phyloP scores from a whole-genome alignment of 2,329 filamentous ascomycete genomes.

The Apiospora rasikravindrae region DNA sequence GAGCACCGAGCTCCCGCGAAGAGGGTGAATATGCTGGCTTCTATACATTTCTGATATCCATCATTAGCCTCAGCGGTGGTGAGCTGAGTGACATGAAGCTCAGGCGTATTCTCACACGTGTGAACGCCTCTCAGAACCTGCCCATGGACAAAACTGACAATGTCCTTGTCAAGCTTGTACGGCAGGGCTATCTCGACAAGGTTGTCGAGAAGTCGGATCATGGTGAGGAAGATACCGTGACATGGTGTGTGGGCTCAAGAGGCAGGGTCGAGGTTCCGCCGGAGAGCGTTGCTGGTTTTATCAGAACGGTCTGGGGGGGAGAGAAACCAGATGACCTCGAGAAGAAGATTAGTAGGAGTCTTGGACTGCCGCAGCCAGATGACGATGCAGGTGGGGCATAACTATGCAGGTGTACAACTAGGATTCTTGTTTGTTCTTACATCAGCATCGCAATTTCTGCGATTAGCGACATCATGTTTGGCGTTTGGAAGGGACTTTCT shows the following conservation, averaged over 20 bases:
- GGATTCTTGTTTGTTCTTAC: not conserved
- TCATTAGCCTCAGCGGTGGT: constrained; percentile 78
- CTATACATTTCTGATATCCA: constrained; percentile 78
- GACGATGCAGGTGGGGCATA: not conserved
- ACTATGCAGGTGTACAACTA: not conserved
- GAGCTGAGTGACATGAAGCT: constrained; percentile 79
- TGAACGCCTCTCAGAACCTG: constrained; percentile 78
- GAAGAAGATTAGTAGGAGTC: constrained; percentile 63
- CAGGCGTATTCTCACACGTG: constrained; percentile 72
- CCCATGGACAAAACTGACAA: constrained; percentile 78
- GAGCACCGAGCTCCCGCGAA: constrained; percentile 65
- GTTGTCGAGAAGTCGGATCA: constrained; percentile 65
- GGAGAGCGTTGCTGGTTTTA: constrained; percentile 74
- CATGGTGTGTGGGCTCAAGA: constrained; percentile 84
- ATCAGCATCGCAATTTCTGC: not conserved
- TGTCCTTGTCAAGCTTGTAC: constrained; percentile 74
- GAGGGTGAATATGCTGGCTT: constrained; percentile 84
- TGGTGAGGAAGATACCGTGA: constrained; percentile 76
- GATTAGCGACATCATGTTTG: not conserved
- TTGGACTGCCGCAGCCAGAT: constrained; percentile 52
- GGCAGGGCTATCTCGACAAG: constrained; percentile 82
- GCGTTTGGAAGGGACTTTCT: not conserved
- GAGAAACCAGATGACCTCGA: constrained; percentile 60
- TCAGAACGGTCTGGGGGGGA: constrained; percentile 64
- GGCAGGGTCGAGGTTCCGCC: constrained; percentile 84